A percentile compares a stretch with the other conserved stretches of the same genome.
These are phyloP conservation scores for Coemansia sp. DNA, from an alignment of 192 early-diverging fungal species.

Conservation along the genomic window DNA sequence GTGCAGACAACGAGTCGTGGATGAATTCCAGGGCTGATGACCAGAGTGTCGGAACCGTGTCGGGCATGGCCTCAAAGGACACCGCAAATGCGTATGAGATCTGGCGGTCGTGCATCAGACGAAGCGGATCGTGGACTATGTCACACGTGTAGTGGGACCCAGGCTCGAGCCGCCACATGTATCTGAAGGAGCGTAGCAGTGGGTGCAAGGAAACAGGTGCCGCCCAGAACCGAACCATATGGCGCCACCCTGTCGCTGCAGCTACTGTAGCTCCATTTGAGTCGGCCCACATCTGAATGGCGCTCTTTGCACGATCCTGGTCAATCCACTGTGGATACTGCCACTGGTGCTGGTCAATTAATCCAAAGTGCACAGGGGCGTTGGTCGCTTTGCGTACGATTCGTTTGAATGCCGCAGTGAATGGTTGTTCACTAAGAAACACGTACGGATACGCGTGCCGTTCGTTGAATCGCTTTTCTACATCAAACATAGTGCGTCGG, in stretches of 20 bases:
- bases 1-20: neutral
- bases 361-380: conserved; percentile 33
- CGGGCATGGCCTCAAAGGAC: conserved; percentile 16
- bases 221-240: conserved; percentile 37
- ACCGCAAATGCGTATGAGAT: conserved; percentile 30
- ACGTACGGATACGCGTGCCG: conserved; percentile 72
- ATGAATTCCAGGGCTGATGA: conserved; percentile 2
- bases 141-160: conserved; percentile 44
- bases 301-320: conserved; percentile 1
- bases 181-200: conserved; percentile 7
- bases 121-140: conserved; percentile 28
- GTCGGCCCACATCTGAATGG: conserved; percentile 5
- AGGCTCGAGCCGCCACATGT: conserved; percentile 40
- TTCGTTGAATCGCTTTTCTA: conserved; percentile 65
- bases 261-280: conserved; percentile 1
- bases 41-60: conserved; percentile 9
- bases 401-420: conserved; percentile 58
- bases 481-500: conserved; percentile 55
- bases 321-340: conserved; percentile 20
- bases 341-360: conserved; percentile 20
- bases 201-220: conserved; percentile 27
- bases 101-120: neutral
- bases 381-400: conserved; percentile 20
- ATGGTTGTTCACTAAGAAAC: conserved; percentile 69
- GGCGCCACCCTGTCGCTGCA: conserved; percentile 10